A percentile compares a stretch with the other conserved stretches of the same genome.
Evolutionary conservation across 805 yeast species (phyloP).

Genomic region (Yarrowia hollandica): DNA sequence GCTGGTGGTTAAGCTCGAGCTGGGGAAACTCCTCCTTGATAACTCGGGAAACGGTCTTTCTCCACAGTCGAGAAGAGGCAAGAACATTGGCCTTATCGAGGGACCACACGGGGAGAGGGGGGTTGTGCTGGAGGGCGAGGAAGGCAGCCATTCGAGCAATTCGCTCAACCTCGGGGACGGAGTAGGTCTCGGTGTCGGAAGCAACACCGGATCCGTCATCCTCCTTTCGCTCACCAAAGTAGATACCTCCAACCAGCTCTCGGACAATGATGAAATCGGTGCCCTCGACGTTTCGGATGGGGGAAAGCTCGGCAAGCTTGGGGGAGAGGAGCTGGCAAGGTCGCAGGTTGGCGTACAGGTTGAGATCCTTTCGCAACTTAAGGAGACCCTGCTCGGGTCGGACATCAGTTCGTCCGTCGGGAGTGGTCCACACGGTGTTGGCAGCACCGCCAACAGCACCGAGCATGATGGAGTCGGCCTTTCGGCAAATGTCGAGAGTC

Average conservation of each 20-base stretch:
- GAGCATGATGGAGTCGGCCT: conserved; percentile 89
- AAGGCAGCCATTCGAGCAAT: conserved; percentile 98
- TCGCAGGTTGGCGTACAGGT: conserved; percentile 91
- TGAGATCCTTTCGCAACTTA: conserved; percentile 90
- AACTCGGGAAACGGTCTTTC: conserved; percentile 85
- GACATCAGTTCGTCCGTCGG: conserved; percentile 85
- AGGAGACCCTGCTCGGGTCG: conserved; percentile 97
- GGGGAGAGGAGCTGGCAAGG: conserved; percentile 94
- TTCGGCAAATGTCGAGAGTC: conserved; percentile 77
- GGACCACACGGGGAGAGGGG: conserved; percentile 95
- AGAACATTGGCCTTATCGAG: conserved; percentile 96
- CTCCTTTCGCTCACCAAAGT: conserved; percentile 94
- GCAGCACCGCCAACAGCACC: conserved; percentile 99
- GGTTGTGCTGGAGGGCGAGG: conserved; percentile 87
- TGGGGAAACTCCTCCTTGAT: conserved; percentile 88
- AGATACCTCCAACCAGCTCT: conserved; percentile 97
- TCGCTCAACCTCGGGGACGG: conserved; percentile 89
- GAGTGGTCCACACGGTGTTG: conserved; percentile 78
- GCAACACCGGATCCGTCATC: conserved; percentile 87
- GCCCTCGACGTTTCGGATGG: conserved; percentile 83
- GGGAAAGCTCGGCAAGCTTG: conserved; percentile 78
- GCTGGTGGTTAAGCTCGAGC: conserved; percentile 83
- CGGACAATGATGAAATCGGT: conserved; percentile 92
- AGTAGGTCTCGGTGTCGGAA: conserved; percentile 88
- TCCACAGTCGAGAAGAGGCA: conserved; percentile 95